These are phyloP conservation scores for Gynandropsis gynandra DNA, from an alignment of 345 rosid genomes.

Conservation along the genomic window DNA sequence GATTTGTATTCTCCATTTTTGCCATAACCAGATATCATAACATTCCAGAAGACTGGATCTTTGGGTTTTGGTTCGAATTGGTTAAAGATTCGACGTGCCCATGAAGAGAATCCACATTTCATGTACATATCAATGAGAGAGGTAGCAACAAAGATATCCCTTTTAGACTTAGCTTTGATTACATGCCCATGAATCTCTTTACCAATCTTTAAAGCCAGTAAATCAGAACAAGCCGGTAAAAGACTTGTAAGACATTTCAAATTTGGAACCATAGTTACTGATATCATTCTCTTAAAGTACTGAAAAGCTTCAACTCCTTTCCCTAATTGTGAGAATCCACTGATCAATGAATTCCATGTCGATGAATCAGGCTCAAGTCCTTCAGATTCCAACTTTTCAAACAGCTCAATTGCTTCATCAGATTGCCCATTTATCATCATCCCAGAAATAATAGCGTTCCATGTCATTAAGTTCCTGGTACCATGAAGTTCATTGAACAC, in stretches of 20 bases:
- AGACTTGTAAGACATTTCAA: slow-evolving; percentile 57
- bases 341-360: slow-evolving; percentile 61
- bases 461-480: slow-evolving; percentile 44
- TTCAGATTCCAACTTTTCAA: slow-evolving; percentile 38
- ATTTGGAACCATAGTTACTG: slow-evolving; percentile 31
- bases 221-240: slow-evolving; percentile 51
- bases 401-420: slow-evolving; percentile 40
- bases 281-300: slow-evolving; percentile 47
- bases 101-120: slow-evolving; percentile 46
- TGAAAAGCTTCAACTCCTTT: slow-evolving; percentile 42
- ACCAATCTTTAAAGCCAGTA: slow-evolving; percentile 39
- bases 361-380: slow-evolving; percentile 53
- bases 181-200: slow-evolving; percentile 54
- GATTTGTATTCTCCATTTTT: slow-evolving; percentile 48
- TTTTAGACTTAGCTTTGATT: slow-evolving; percentile 28
- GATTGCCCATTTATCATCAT: slow-evolving; percentile 51
- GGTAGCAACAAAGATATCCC: slow-evolving; percentile 40
- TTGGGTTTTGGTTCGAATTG: slow-evolving; percentile 38
- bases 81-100: slow-evolving; percentile 38
- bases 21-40: slow-evolving; percentile 68
- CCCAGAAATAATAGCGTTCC: slow-evolving; percentile 53
- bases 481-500: slow-evolving; percentile 39
- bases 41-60: slow-evolving; percentile 70
- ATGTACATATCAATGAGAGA: slow-evolving; percentile 52
- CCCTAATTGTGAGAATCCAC: slow-evolving; percentile 51